These are phyloP conservation scores for Ceriops decandra DNA, from an alignment of 345 rosid species.

Conservation along the genomic window DNA sequence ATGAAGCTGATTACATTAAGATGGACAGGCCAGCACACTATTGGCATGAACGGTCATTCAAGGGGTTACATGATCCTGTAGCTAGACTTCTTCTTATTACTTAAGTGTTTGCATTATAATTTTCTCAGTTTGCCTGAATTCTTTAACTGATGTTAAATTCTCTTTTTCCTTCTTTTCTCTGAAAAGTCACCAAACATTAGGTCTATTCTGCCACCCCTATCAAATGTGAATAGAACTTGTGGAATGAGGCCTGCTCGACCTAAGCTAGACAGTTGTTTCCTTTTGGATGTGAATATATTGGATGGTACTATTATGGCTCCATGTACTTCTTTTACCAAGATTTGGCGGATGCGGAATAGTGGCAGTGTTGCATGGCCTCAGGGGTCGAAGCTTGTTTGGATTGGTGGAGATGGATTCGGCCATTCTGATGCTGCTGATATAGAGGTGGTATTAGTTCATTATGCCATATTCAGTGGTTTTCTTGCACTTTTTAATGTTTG, in stretches of 20 bases:
- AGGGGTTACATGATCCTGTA: conserved; percentile 39
- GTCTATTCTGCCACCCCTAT: conserved; percentile 25
- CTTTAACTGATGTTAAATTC: too few relatives aligned
- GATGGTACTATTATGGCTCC: conserved; percentile 88
- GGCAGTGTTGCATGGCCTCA: conserved; percentile 65
- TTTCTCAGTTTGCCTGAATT: background rate
- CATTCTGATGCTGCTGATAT: conserved; percentile 40
- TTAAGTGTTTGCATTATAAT: background rate
- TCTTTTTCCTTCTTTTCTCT: background rate
- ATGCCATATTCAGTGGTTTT: background rate
- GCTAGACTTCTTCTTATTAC: conserved; percentile 5
- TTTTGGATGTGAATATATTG: conserved; percentile 71
- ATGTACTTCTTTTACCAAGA: conserved; percentile 69
- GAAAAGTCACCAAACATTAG: conserved; percentile 25
- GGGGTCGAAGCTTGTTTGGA: conserved; percentile 67
- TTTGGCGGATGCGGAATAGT: conserved; percentile 86
- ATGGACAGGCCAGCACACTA: conserved; percentile 56
- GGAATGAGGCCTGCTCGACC: conserved; percentile 36
- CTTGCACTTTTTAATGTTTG: too few relatives aligned
- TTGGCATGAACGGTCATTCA: conserved; percentile 31
- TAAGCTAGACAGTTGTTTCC: conserved; percentile 73
- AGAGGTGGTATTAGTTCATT: conserved; percentile 41
- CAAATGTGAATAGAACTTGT: conserved; percentile 19
- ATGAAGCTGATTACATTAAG: conserved; percentile 54
- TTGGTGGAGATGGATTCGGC: conserved; percentile 67